phyloP scores from a whole-genome alignment of 2,329 filamentous ascomycete species.

The Akanthomyces muscarius region DNA sequence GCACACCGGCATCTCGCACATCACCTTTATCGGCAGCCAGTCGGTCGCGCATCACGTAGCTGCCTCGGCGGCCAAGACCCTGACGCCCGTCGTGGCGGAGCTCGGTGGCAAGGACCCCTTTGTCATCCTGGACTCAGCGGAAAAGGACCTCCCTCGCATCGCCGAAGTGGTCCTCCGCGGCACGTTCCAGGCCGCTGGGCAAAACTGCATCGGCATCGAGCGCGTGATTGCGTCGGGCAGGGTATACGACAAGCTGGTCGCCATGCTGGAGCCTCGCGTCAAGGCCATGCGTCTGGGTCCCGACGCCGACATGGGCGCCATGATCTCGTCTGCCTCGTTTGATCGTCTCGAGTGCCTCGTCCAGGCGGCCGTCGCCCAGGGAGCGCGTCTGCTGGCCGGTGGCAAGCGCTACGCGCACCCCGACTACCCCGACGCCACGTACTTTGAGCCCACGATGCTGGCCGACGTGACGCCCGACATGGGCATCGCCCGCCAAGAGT shows the following conservation, averaged over 20 bases:
- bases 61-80: slow-evolving; percentile 73
- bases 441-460: slow-evolving; percentile 87
- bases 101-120: slow-evolving; percentile 94
- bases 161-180: slow-evolving; percentile 83
- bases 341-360: slow-evolving; percentile 72
- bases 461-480: slow-evolving; percentile 84
- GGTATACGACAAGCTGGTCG: slow-evolving; percentile 71
- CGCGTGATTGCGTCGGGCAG: slow-evolving; percentile 76
- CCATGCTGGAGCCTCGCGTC: slow-evolving; percentile 69
- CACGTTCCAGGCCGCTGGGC: slow-evolving; percentile 90
- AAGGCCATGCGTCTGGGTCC: slow-evolving; percentile 71
- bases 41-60: slow-evolving; percentile 85
- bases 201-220: slow-evolving; percentile 98
- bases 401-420: slow-evolving; percentile 71
- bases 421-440: slow-evolving; percentile 72
- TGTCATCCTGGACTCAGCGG: slow-evolving; percentile 77
- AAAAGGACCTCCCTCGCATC: slow-evolving; percentile 63
- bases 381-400: slow-evolving; percentile 77
- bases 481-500: slow-evolving; percentile 84
- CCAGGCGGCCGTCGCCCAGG: slow-evolving; percentile 68
- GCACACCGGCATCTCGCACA: slow-evolving; percentile 77
- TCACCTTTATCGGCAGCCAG: slow-evolving; percentile 94
- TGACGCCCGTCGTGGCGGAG: slow-evolving; percentile 88
- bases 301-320: slow-evolving; percentile 77
- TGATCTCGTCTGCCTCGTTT: slow-evolving; percentile 79